Evolutionary conservation across 108 stramenopile species (phyloP).

Genomic region (Skeletonema menzelii): DNA sequence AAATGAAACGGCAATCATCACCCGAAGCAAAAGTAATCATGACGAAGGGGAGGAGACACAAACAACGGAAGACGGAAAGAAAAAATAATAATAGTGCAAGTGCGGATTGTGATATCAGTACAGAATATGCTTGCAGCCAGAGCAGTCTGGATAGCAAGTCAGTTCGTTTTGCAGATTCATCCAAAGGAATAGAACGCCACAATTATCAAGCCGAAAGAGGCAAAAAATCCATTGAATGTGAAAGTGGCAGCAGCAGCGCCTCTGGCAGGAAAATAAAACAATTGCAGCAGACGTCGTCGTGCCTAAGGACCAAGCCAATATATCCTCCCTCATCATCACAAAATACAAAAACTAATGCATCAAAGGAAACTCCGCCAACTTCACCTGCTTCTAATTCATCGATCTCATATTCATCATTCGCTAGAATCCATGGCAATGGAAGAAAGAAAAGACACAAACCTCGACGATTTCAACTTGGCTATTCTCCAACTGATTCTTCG

Average conservation of each 20-base stretch:
- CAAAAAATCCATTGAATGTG: neutral
- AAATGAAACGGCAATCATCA: neutral
- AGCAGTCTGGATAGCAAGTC: slow-evolving; percentile 6
- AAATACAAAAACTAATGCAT: neutral
- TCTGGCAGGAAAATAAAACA: neutral
- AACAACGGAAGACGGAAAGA: neutral
- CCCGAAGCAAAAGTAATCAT: neutral
- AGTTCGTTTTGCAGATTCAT: neutral
- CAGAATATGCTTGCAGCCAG: neutral
- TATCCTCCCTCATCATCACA: neutral
- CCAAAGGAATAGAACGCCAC: neutral
- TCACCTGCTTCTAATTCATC: slow-evolving; percentile 2
- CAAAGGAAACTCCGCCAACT: neutral
- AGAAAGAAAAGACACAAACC: slow-evolving; percentile 15
- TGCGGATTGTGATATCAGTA: neutral
- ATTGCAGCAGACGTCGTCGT: neutral
- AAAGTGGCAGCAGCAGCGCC: neutral
- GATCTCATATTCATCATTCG: neutral
- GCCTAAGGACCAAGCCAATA: neutral
- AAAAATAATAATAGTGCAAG: neutral
- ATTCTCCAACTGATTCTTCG: neutral
- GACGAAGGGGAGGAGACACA: neutral
- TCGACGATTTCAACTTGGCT: neutral
- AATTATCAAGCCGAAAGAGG: neutral
- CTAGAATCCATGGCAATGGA: slow-evolving; percentile 14